Evolutionary conservation across 2,329 filamentous ascomycete genomes (phyloP).

Genomic region (Talaromyces islandicus): DNA sequence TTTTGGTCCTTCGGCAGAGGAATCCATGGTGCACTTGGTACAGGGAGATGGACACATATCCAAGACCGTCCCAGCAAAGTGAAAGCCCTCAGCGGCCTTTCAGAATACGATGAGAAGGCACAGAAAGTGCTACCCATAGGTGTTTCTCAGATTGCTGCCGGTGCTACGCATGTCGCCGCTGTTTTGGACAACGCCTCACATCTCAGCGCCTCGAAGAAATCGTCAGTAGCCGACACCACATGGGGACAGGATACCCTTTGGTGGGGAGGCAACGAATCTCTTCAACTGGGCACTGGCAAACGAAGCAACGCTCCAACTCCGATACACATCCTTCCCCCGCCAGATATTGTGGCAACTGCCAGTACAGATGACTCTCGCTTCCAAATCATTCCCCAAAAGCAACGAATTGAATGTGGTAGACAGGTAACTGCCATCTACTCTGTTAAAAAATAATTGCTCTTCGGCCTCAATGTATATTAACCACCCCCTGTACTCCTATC

Average conservation of each 20-base stretch:
- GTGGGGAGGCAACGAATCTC: constrained; percentile 94
- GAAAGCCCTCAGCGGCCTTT: constrained; percentile 73
- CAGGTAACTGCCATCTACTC: constrained; percentile 81
- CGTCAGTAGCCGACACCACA: constrained; percentile 62
- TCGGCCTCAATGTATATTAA: neutral
- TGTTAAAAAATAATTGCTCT: constrained; percentile 13
- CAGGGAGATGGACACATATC: constrained; percentile 82
- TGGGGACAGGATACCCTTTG: constrained; percentile 85
- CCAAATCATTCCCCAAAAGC: constrained; percentile 75
- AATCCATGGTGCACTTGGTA: constrained; percentile 76
- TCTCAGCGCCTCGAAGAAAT: constrained; percentile 48
- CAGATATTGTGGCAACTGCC: constrained; percentile 55
- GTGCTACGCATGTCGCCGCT: constrained; percentile 73
- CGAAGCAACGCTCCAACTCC: constrained; percentile 73
- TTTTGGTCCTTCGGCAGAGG: constrained; percentile 84
- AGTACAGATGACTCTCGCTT: constrained; percentile 64
- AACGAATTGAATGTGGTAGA: constrained; percentile 80
- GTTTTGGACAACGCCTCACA: constrained; percentile 76
- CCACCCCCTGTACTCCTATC: neutral
- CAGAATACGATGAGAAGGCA: constrained; percentile 74
- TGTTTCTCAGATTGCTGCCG: constrained; percentile 65
- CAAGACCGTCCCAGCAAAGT: constrained; percentile 73
- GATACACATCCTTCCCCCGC: constrained; percentile 71
- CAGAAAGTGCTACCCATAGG: constrained; percentile 70
- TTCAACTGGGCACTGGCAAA: constrained; percentile 87